Base-by-base conservation (phyloP, 2,329 filamentous ascomycete species). In the Apiospora pterosperma region DNA sequence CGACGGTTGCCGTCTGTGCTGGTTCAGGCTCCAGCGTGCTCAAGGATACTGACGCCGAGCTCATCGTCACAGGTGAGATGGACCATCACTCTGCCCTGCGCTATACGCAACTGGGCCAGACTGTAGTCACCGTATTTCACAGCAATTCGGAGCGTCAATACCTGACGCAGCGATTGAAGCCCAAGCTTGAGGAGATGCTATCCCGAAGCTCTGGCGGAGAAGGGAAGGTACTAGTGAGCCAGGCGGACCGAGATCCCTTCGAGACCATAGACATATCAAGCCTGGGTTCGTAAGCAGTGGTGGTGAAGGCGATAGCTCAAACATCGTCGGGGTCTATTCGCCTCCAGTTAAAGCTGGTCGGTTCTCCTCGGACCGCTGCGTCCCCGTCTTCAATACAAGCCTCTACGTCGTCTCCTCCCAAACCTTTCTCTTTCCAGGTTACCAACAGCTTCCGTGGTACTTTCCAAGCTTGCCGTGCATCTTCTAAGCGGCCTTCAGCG, bases 81-180 rank as follows among this genome's bases (percentile, higher is more conserved):
- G 92, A 88, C 72, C 96, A 99, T 75, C 96, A 99, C 75, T 93
- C 96, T 68, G 93, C 95, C 3, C 84, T 99, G 65, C 88, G 91
- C 42, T 92, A 93, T 1, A 92, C 92, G 34, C 94, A 97, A 80
- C 86, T 89, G 65, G 94, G 94, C 1, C 90, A 90, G 68, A 90
- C 88, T 63, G 92, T 98, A 0, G 86, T 98, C 62, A 91, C 90
- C 44, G 84, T 97, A 59, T 97, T 97, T 72, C 96, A 99, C 76
- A 95, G 91, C 71, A 98, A 98, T 77, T 96, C 92, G 0, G 96
- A 99, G 81, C 83, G 96, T 39, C 90, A 88, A 0, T 99, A 95
- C 74, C 78, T 99, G 71, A 84, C 84, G 65, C 84, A 89, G 65
- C 87, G 91, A 59, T 84, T 99, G 80, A 84, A 85, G 71, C 81